A percentile compares a stretch with the other conserved stretches of the same genome.
Conservation (phyloP, 2,329 filamentous ascomycete genomes). For the Sclerotinia borealis region DNA sequence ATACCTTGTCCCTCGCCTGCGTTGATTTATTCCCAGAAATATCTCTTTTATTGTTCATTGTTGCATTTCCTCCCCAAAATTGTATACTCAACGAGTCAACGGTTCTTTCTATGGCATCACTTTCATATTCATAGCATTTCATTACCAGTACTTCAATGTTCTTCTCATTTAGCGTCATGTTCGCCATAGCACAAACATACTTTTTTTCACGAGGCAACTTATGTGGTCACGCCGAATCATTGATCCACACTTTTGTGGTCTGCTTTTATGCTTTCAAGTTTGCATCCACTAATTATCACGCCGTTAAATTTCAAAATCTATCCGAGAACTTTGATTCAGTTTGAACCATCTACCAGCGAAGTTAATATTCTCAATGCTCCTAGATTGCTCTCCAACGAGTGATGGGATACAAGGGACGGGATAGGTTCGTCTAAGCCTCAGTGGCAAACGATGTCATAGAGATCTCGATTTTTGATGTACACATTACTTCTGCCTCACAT, state of each 20-base stretch:
- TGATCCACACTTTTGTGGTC: not conserved
- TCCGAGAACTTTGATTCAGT: not conserved
- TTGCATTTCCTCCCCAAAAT: not conserved
- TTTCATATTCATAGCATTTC: too few species aligned
- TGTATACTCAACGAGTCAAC: not conserved
- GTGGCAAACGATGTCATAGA: conserved; percentile 5
- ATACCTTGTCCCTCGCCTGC: not conserved
- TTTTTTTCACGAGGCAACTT: not conserved
- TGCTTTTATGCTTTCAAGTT: not conserved
- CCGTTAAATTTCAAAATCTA: not conserved
- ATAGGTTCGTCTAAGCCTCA: not conserved
- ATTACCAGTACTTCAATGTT: not conserved
- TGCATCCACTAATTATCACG: not conserved
- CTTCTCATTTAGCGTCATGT: not conserved
- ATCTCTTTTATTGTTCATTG: not conserved
- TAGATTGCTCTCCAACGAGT: not conserved
- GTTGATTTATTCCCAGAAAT: not conserved
- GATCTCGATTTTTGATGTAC: not conserved
- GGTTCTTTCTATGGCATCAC: not conserved
- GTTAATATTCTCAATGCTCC: not conserved
- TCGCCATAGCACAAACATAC: not conserved
- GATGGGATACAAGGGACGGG: not conserved
- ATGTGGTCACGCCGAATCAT: not conserved
- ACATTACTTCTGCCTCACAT: not conserved
- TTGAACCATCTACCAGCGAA: not conserved